Evolutionary conservation across 352 stramenopile species (phyloP), one percentile per base, ranked within the genome.

Genomic region (Globisporangium spinosum): DNA sequence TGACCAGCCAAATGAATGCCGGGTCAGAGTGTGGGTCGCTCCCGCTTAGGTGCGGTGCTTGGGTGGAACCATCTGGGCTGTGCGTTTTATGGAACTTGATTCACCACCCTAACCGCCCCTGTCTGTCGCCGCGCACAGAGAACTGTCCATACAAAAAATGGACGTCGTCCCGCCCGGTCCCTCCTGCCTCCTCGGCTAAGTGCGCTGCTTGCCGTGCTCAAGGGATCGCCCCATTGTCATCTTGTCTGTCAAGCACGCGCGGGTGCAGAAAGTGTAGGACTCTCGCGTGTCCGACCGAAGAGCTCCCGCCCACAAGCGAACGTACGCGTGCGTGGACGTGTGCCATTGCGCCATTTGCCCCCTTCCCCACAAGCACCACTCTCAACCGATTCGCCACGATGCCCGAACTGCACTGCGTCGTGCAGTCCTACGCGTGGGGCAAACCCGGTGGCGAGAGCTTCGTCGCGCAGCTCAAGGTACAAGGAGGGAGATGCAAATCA

Each of bases 401-500:
- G 86, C 80, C 89, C 63, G 75, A 85, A 64, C 79, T 97, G 34
- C 73, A 94, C 72, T 96, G 87, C 72, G 73, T 94, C 25, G 89
- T 75, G 45, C 91, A 98, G 78, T 89, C 75, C 38, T 98, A 98
- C 70, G 90, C 89, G 22, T 98, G 93, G 93, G 93, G 93, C 25
- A 97, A 97, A 70, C 75, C 62, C 47, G 93, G 92, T n/a, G 60
- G 76, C 62, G 70, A 85, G 54, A 97, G 87, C 70, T 77, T 81
- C 63, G 92, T 98, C 32, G 92, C 93, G 54, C 82, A 95, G 70
- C 79, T 98, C 62, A 90, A 95, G 82, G 90, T 96, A 55, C 61
- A 25, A 38, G 5, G 32, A 38, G 3, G 3, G 35, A 40, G 3
- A 49, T 58, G 43, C 22, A 35, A 32, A 23, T 51, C 43, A 51